Evolutionary conservation across 2,329 filamentous ascomycete species (phyloP), one percentile per base, ranked within the genome.

Genomic region (Cladosporium oxysporum): DNA sequence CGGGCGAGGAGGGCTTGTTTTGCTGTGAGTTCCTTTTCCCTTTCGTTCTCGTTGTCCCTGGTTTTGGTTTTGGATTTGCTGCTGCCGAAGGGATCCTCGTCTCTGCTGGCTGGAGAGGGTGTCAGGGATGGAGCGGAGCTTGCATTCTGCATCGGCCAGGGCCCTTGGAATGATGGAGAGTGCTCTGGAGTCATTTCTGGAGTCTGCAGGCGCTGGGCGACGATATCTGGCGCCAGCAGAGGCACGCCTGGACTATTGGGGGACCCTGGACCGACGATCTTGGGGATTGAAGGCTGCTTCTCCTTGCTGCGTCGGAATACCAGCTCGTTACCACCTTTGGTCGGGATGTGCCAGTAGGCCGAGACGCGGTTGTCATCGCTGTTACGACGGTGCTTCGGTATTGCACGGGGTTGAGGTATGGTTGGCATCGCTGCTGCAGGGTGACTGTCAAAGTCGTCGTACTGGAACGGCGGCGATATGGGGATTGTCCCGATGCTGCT

Each of bases 401-500:
- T 31, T 2, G 5, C 50, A 1, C 63, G 57, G 18, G 55, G 44
- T 8, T 59, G 55, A 3, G 55, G 55, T 5, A 60, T 33, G n/a
- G 44, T 2, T 14, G 63, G 57, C 49, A 55, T 60, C 23, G 57
- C 44, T 31, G 41, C 26, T 28, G 57, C 33, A 31, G 61, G 61
- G 7, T n/a, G 16, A 14, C 1, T 31, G 26, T 23, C 11, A 6
- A 37, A 7, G 5, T 28, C 18, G n/a, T 31, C 59, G 21, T 65
- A 65, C 31, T 60, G 63, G n/a, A 64, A 62, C 1, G 74, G 74
- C 58, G 75, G 74, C 18, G 75, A 77, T 31, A 77, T 76, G 2
- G 74, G 73, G 35, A 76, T 76, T 16, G 68, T 70, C 4, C 75
- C 74, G 47, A 71, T 74, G 12, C 72, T 74, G 60, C 73, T 76